Evolutionary conservation across 2,329 filamentous ascomycete genomes (phyloP), one percentile per base, ranked within the genome.

Genomic region (Trichoderma sp.): DNA sequence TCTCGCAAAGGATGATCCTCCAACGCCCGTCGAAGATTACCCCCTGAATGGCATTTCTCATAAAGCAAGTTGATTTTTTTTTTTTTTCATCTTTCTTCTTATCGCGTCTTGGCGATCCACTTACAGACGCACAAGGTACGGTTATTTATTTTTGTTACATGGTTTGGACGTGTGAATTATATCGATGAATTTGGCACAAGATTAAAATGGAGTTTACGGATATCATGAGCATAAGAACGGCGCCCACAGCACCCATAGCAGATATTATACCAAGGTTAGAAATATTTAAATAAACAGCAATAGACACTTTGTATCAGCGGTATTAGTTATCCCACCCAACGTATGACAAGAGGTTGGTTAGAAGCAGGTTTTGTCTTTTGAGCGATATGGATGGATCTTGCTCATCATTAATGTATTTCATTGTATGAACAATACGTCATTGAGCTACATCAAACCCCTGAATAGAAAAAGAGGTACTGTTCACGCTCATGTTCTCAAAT

Each of bases 1-100:
- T 71, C 74, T 77, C 34, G 77, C 79, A 73, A 77, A 77, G 64
- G 81, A 82, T 65, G 79, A 82, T 39, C 81, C 81, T 9, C 74
- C 79, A 30, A 69, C 74, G 12, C 73, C 76, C 7, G 75, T 76
- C 12, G 76, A 79, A 14, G 71, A 75, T 14, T 75, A 71, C 30
- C 72, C 73, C 15, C 71, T 73, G 9, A 64, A 73, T 26, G 74
- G 71, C 73, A 72, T 60, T 34, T 47, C 64, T 6, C 57, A 68
- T 15, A 72, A 72, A 43, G 53, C 69, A 26, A 71, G 53, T 51
- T 66, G 15, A 66, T 32, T 30, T 61, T 60, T 11, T 43, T 14
- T 32, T 8, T 5, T 24, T 24, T 24, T 24, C 24, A 12, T 60
- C 21, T 43, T 30, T 26, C 9, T 32, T 15, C 26, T 21, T 9